Conservation (phyloP, 495 filamentous ascomycete genomes). For the Neurospora sp. region DNA sequence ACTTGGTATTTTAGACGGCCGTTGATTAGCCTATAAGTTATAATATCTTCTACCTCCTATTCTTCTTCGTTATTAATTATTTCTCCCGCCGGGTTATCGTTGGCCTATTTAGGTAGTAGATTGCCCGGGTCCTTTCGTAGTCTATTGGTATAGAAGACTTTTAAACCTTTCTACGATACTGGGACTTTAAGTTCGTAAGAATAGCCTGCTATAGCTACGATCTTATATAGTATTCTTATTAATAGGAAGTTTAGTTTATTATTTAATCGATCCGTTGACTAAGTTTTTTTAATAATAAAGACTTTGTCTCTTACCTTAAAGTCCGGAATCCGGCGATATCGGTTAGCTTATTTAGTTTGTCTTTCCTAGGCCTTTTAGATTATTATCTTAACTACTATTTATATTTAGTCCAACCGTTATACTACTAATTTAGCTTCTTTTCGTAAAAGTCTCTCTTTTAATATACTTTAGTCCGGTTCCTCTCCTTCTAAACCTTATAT, state of each 20-base stretch:
- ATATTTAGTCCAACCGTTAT: no score
- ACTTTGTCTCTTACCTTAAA: slow-evolving; percentile 5
- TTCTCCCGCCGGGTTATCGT: slow-evolving; percentile 2
- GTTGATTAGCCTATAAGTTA: not conserved
- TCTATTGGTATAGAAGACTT: not conserved
- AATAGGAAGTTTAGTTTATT: slow-evolving; percentile 7
- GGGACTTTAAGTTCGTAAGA: slow-evolving; percentile 1
- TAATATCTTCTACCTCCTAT: slow-evolving; percentile 1
- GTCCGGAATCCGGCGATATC: not conserved
- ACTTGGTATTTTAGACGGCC: not conserved
- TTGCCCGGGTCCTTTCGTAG: not conserved
- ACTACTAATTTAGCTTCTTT: no score
- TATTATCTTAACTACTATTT: no score
- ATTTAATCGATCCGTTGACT: not conserved
- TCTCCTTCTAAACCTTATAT: no score
- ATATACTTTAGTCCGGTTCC: no score
- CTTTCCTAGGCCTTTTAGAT: no score
- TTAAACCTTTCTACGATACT: not conserved
- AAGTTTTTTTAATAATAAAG: slow-evolving; percentile 1
- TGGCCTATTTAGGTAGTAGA: slow-evolving; percentile 1
- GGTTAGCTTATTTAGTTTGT: no score
- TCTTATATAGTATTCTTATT: not conserved
- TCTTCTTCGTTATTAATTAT: not conserved
- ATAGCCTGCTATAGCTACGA: not conserved
- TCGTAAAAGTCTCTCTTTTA: no score